phyloP scores from a whole-genome alignment of 805 yeast species.

The Pichia paraexigua region DNA sequence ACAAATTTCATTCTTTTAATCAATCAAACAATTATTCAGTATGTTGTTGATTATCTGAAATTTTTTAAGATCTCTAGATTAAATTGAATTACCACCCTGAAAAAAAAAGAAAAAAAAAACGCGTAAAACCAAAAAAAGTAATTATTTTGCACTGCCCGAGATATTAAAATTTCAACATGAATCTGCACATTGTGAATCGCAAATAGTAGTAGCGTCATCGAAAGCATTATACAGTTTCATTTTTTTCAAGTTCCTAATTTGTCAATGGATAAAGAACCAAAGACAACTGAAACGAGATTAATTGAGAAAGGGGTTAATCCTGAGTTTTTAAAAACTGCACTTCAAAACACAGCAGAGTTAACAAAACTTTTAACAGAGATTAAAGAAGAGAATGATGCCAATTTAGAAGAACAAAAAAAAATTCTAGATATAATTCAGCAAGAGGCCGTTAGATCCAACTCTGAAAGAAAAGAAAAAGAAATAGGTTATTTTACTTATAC shows the following conservation, averaged over 20 bases:
- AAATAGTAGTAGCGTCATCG: too few relatives aligned
- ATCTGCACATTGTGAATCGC: too few relatives aligned
- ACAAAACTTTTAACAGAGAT: neutral
- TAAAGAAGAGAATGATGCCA: neutral
- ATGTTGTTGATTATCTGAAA: too few relatives aligned
- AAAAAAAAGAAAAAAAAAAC: too few relatives aligned
- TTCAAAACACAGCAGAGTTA: neutral
- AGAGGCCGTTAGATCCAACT: neutral
- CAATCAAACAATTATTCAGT: neutral
- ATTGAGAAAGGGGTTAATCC: neutral
- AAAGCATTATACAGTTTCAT: neutral
- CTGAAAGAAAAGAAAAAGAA: neutral
- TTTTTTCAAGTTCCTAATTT: neutral
- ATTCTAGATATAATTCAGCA: neutral
- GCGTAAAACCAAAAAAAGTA: neutral
- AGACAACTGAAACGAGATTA: neutral
- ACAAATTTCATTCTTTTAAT: conserved; percentile 63
- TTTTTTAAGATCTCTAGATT: too few relatives aligned
- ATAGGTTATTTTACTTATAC: neutral
- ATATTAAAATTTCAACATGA: too few relatives aligned
- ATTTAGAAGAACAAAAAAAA: neutral
- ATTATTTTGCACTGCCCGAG: neutral
- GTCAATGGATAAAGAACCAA: neutral
- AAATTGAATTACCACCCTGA: neutral
- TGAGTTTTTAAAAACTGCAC: neutral